Evolutionary conservation across 345 rosid genomes (phyloP), one percentile per base, ranked within the genome.

Genomic region (Eucalyptus marginata): DNA sequence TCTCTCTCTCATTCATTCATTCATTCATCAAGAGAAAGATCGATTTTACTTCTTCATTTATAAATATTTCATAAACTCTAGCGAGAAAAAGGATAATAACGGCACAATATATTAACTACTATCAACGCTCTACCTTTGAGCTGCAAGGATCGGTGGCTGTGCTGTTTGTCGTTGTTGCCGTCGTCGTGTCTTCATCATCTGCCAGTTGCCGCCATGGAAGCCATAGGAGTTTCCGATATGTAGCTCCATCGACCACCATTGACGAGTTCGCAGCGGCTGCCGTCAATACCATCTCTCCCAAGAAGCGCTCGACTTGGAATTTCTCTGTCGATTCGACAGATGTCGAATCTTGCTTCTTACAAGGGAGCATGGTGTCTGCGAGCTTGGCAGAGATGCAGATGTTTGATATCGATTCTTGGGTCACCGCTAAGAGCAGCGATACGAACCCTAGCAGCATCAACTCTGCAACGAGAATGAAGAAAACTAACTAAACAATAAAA

Each of bases 391-490:
- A 90, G 76, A 96, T 88, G 91, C 97, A 96, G 33, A 95, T 96
- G 90, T 93, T 95, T 36, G 95, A 71, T 49, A 96, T 93, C 4
- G 17, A 84, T 68, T 49, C 91, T 89, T 90, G 94, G 64, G 92
- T 88, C 43, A 92, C 96, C 27, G 95, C 94, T 86, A 96, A 64
- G 33, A 93, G 87, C 27, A 96, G 94, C 7, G 98, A 96, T 93
- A 96, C 91, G 91, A 96, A 95, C 9, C 97, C 98, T 89, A 96
- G 89, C 54, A 95, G 90, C 88, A 94, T 94, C 13, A 96, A 92
- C 90, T 92, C 98, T 96, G 94, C 89, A 64, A 52, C 50, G 47
- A 31, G 66, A 47, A n/a, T 6, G 54, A 89, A 56, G 86, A 44
- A 46, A 24, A 86, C 44, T 51, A 31, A 13, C 66, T 87, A 49